Evolutionary conservation across 768 basidiomycete genomes (phyloP).

Genomic region (Leucosporidium scottii): DNA sequence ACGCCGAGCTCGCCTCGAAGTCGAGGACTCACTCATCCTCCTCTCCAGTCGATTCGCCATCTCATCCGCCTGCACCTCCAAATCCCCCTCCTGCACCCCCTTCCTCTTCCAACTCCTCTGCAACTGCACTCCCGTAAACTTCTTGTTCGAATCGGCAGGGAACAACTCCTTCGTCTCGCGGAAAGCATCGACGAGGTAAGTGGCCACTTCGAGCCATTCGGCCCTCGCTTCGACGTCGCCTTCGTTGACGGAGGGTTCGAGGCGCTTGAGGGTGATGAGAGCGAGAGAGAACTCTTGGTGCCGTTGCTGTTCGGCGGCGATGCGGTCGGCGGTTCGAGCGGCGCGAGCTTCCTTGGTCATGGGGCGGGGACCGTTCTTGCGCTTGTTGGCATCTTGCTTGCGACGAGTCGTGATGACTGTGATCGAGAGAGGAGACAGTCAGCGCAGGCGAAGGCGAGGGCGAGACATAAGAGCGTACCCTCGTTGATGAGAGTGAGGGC

Average conservation of each 20-base stretch:
- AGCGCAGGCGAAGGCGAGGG: background rate
- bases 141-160: slow-evolving; percentile 51
- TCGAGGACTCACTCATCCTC: slow-evolving; percentile 37
- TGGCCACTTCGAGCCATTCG: slow-evolving; percentile 76
- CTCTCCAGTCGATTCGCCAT: slow-evolving; percentile 43
- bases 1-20: background rate
- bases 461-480: slow-evolving; percentile 48
- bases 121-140: slow-evolving; percentile 31
- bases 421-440: background rate
- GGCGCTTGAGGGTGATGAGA: slow-evolving; percentile 49
- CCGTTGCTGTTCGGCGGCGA: slow-evolving; percentile 57
- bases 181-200: slow-evolving; percentile 79
- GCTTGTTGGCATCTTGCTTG: background rate
- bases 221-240: slow-evolving; percentile 53
- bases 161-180: slow-evolving; percentile 79
- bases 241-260: slow-evolving; percentile 40
- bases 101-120: slow-evolving; percentile 8
- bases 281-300: slow-evolving; percentile 59
- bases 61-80: slow-evolving; percentile 40
- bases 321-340: background rate
- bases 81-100: slow-evolving; percentile 30
- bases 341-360: slow-evolving; percentile 51
- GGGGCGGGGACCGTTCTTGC: slow-evolving; percentile 35
- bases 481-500: slow-evolving; percentile 77
- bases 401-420: slow-evolving; percentile 5